Percentiles rank a stretch among this genome's conserved stretches.
Conservation (phyloP, 306 rosid genomes). For the Acacia acuminata region DNA sequence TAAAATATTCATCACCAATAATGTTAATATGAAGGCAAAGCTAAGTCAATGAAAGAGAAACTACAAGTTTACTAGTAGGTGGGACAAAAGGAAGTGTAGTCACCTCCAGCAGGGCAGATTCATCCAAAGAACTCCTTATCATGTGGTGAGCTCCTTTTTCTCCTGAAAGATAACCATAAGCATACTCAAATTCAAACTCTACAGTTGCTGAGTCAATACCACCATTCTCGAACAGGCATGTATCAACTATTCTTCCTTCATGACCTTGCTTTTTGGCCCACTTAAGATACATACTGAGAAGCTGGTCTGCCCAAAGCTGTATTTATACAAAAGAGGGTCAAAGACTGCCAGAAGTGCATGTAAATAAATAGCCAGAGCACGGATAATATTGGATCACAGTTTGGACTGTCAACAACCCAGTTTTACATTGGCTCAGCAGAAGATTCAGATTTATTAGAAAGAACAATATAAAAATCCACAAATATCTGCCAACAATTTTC, state of each 20-base stretch:
- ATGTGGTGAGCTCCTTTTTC: slow-evolving; percentile 75
- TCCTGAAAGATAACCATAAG: slow-evolving; percentile 84
- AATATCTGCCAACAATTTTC: slow-evolving; percentile 1
- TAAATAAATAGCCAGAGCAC: slow-evolving; percentile 7
- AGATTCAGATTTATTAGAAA: slow-evolving; percentile 2
- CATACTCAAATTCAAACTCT: slow-evolving; percentile 78
- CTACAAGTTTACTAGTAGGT: slow-evolving; percentile 10
- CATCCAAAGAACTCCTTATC: slow-evolving; percentile 50
- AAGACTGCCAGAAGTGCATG: slow-evolving; percentile 24
- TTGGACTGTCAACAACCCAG: slow-evolving; percentile 17
- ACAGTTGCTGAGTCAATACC: slow-evolving; percentile 63
- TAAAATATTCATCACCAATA: slow-evolving; percentile 11
- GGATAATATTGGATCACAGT: slow-evolving; percentile 22
- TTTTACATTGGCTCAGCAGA: slow-evolving; percentile 5
- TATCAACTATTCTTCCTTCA: slow-evolving; percentile 73
- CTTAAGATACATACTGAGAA: slow-evolving; percentile 65
- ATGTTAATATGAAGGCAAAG: slow-evolving; percentile 9
- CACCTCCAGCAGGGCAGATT: slow-evolving; percentile 53
- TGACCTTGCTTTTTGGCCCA: slow-evolving; percentile 80
- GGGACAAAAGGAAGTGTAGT: slow-evolving; percentile 24
- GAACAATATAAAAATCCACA: background rate
- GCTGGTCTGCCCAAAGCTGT: slow-evolving; percentile 78
- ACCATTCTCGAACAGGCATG: slow-evolving; percentile 44
- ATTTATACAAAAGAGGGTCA: slow-evolving; percentile 37
- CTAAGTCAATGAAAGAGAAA: slow-evolving; percentile 13